Percentiles rank a stretch among this genome's conserved stretches.
phyloP scores from a whole-genome alignment of 495 filamentous ascomycete genomes.

The Aspergillus avenaceus region DNA sequence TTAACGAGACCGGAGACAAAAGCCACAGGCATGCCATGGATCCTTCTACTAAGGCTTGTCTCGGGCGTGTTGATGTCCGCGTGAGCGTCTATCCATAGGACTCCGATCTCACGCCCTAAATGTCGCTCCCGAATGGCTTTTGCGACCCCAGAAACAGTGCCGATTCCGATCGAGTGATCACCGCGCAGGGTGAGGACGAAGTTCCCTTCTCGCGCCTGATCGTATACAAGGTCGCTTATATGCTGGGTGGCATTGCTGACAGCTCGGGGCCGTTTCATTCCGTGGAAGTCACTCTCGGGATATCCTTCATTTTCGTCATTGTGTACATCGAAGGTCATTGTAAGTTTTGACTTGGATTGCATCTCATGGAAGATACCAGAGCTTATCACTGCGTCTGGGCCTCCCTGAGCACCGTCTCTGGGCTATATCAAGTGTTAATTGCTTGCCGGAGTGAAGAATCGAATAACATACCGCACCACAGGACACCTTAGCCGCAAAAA shows the following conservation, averaged over 20 bases:
- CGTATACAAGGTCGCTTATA: constrained; percentile 70
- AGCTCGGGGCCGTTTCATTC: constrained; percentile 62
- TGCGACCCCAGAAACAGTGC: constrained; percentile 70
- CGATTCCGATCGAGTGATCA: constrained; percentile 85
- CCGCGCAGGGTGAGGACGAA: constrained; percentile 82
- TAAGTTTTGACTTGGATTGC: too few relatives aligned
- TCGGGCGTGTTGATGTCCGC: constrained; percentile 91
- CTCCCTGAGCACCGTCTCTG: too few relatives aligned
- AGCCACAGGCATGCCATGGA: constrained; percentile 87
- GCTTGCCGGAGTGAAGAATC: too few relatives aligned
- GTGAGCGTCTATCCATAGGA: constrained; percentile 91
- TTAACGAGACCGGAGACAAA: constrained; percentile 74
- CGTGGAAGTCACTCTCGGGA: too few relatives aligned
- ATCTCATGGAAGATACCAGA: too few relatives aligned
- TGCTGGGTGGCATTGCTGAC: constrained; percentile 69
- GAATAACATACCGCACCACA: too few relatives aligned
- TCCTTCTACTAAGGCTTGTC: constrained; percentile 72
- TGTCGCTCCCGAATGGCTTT: constrained; percentile 70
- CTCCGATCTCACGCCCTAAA: constrained; percentile 65
- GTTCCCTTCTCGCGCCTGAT: constrained; percentile 69
- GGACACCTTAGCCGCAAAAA: too few relatives aligned
- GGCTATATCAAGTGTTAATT: too few relatives aligned
- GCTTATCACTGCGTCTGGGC: too few relatives aligned
- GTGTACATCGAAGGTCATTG: too few relatives aligned
- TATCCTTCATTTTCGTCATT: too few relatives aligned